Base-by-base conservation (phyloP, 2,329 filamentous ascomycete genomes). In the Aspergillus alliaceus region DNA sequence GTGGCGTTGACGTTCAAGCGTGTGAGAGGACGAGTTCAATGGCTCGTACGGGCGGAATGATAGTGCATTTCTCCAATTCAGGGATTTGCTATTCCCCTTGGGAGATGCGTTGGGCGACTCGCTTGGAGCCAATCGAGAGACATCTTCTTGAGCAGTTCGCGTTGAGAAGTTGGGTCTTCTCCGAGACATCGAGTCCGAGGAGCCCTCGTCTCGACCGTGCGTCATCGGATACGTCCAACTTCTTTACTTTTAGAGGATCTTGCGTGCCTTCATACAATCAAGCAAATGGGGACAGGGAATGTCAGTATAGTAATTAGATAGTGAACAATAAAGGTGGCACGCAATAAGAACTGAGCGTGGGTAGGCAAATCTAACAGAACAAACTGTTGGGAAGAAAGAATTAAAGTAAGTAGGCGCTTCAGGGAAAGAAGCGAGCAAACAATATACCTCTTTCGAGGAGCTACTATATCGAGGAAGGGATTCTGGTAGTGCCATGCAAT, bases 101-200 rank as follows among this genome's bases (percentile, higher is more conserved):
- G 67, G 58, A 25, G 63, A 64, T 32, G 61, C 51, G 48, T 58
- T 40, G 15, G 51, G 51, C 12, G 64, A 66, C 25, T 73, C 72
- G 50, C 62, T 69, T 31, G 72, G 72, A 44, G 65, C 73, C 29
- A 76, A 59, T 51, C 72, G 69, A 18, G 68, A 65, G 31, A 63
- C 70, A 68, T 76, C 74, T 65, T 74, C 74, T 61, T 70, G 60
- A 35, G 74, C 66, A 8, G 72, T 71, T 56, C 73, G 71, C 48
- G 73, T 69, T 20, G 73, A 73, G 60, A 77, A 75, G 54, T 68
- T 72, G n/a, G 73, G 73, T 54, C 71, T 68, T 63, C 67, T 69
- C 59, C 72, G 69, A 66, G 71, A 67, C 62, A 71, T 62, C 47
- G 66, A 63, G 60, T 60, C 60, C 42, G 64, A 63, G 59, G 64